Conservation (phyloP, 1,284 basidiomycete genomes). For the Gomphus bonarii region DNA sequence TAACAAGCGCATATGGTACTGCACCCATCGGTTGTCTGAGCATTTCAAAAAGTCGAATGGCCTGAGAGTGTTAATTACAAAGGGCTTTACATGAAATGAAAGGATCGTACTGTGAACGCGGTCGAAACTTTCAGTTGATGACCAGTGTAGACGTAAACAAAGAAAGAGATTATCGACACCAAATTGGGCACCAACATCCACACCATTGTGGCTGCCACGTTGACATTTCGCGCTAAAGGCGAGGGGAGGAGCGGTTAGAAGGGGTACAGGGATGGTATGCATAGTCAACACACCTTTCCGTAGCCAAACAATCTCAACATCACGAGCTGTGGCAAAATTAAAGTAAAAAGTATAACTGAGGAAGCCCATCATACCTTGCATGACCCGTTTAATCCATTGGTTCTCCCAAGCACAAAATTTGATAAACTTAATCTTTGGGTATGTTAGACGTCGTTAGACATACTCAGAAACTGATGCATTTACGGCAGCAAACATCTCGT, state of each 20-base stretch:
- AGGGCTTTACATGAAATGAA: too few species aligned
- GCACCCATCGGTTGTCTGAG: slow-evolving; percentile 6
- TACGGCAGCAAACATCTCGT: slow-evolving; percentile 10
- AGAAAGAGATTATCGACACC: slow-evolving; percentile 13
- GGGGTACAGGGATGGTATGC: too few species aligned
- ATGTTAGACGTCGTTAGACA: not conserved
- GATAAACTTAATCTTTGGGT: slow-evolving; percentile 13
- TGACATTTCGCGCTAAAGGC: slow-evolving; percentile 8
- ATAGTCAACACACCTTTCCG: slow-evolving; percentile 5
- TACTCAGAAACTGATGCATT: too few species aligned
- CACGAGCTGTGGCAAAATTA: too few species aligned
- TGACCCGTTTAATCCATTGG: slow-evolving; percentile 14
- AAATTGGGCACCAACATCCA: slow-evolving; percentile 13
- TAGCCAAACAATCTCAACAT: slow-evolving; percentile 11
- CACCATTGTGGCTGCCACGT: slow-evolving; percentile 9
- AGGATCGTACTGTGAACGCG: slow-evolving; percentile 13
- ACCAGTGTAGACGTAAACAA: not conserved
- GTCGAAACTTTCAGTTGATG: slow-evolving; percentile 7
- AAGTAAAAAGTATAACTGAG: too few species aligned
- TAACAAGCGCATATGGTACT: slow-evolving; percentile 3
- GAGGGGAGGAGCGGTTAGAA: too few species aligned
- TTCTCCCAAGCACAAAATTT: slow-evolving; percentile 15
- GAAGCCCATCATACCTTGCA: slow-evolving; percentile 3
- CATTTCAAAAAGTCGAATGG: slow-evolving; percentile 14
- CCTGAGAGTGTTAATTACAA: not conserved